phyloP scores from a whole-genome alignment of 1,284 basidiomycete species.

The Ustilago xerochloae region DNA sequence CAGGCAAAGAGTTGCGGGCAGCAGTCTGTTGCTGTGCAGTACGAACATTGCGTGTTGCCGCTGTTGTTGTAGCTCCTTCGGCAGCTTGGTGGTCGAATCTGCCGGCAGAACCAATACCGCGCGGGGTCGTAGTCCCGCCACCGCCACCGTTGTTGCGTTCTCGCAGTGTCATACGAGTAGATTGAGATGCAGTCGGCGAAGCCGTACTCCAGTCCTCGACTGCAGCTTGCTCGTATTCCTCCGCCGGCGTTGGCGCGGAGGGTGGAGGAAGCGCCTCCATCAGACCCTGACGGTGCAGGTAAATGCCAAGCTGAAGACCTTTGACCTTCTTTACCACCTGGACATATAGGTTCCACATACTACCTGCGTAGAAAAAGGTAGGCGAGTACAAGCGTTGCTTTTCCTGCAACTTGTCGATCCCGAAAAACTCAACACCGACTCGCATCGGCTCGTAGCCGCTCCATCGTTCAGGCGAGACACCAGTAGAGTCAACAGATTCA shows the following conservation, averaged over 20 bases:
- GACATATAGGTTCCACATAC: slow-evolving; percentile 86
- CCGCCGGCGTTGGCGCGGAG: slow-evolving; percentile 69
- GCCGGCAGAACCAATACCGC: too few relatives aligned
- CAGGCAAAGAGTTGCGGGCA: slow-evolving; percentile 9
- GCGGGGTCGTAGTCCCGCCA: slow-evolving; percentile 13
- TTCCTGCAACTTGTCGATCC: slow-evolving; percentile 79
- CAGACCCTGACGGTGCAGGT: slow-evolving; percentile 84
- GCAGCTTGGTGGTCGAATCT: too few relatives aligned
- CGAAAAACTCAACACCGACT: slow-evolving; percentile 89
- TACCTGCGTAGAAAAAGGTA: slow-evolving; percentile 72
- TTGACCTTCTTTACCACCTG: slow-evolving; percentile 81
- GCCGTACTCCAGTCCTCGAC: neutral
- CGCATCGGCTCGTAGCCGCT: slow-evolving; percentile 64
- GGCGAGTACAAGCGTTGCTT: slow-evolving; percentile 76
- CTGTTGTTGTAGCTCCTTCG: neutral
- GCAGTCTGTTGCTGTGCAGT: slow-evolving; percentile 9
- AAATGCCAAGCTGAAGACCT: slow-evolving; percentile 83
- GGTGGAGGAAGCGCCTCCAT: slow-evolving; percentile 72
- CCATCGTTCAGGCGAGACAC: slow-evolving; percentile 43
- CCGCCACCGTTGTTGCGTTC: too few relatives aligned
- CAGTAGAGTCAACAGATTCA: slow-evolving; percentile 20
- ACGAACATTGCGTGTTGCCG: neutral
- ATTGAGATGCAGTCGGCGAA: too few relatives aligned
- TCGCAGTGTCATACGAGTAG: too few relatives aligned
- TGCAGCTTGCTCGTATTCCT: slow-evolving; percentile 7